Evolutionary conservation across 495 filamentous ascomycete genomes (phyloP).

Genomic region (Aspergillus haitiensis): DNA sequence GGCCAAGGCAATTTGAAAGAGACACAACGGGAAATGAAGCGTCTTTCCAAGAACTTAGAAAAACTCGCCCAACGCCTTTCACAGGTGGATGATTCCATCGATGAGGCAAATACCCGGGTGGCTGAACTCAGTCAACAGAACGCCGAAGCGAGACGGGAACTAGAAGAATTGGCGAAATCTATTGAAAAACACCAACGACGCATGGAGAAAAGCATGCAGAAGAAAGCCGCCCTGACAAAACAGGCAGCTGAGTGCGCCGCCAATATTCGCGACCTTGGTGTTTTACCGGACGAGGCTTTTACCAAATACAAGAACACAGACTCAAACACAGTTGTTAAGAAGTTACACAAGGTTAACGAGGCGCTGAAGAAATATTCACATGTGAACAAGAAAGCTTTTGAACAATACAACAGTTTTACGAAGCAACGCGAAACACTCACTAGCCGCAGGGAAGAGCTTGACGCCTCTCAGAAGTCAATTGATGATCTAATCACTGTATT

Average conservation of each 20-base stretch:
- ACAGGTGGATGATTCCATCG: constrained; percentile 71
- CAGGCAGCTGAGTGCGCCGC: constrained; percentile 75
- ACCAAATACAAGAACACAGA: constrained; percentile 82
- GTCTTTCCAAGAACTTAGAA: constrained; percentile 60
- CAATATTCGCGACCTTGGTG: constrained; percentile 90
- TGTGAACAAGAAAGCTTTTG: constrained; percentile 99
- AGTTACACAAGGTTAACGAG: constrained; percentile 90
- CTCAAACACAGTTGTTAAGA: constrained; percentile 76
- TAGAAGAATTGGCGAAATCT: constrained; percentile 72
- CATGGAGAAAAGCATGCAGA: constrained; percentile 88
- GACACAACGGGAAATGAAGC: constrained; percentile 78
- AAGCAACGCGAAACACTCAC: constrained; percentile 81
- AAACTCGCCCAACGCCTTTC: constrained; percentile 64
- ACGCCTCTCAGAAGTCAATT: constrained; percentile 78
- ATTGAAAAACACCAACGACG: constrained; percentile 88
- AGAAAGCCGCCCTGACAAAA: constrained; percentile 72
- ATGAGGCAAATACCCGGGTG: constrained; percentile 60
- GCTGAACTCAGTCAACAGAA: constrained; percentile 62
- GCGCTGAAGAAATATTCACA: constrained; percentile 92
- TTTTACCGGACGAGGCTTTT: constrained; percentile 91
- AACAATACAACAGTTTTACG: constrained; percentile 97
- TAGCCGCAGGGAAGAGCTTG: constrained; percentile 79
- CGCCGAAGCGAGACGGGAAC: constrained; percentile 61
- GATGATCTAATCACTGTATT: constrained; percentile 88
- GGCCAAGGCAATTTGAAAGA: constrained; percentile 71